phyloP scores from a whole-genome alignment of 306 rosid species.

The Corylus avellana region DNA sequence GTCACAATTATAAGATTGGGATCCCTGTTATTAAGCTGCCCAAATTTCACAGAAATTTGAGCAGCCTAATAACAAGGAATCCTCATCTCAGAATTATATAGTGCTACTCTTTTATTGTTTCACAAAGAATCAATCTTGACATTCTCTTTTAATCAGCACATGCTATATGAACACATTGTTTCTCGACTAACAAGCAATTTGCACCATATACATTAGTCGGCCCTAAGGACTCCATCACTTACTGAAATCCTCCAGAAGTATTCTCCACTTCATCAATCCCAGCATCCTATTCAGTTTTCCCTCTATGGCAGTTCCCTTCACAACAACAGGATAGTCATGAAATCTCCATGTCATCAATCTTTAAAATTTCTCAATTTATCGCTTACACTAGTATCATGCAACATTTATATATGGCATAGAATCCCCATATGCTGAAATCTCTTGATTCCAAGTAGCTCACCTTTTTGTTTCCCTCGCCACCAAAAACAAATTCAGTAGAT shows the following conservation, averaged over 20 bases:
- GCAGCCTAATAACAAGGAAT: too few relatives aligned
- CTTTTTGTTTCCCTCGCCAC: neutral
- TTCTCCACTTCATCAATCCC: neutral
- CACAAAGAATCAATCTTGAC: neutral
- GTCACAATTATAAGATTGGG: too few relatives aligned
- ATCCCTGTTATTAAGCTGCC: too few relatives aligned
- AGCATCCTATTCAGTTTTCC: neutral
- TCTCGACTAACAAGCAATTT: neutral
- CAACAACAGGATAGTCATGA: neutral
- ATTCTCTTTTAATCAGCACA: neutral
- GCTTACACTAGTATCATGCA: neutral
- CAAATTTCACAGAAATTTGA: too few relatives aligned
- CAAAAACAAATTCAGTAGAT: neutral
- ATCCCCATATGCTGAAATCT: neutral
- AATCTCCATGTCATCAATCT: neutral
- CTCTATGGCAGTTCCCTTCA: neutral
- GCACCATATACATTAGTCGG: neutral
- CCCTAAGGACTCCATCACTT: neutral
- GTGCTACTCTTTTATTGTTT: neutral
- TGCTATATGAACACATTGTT: neutral
- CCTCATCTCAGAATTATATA: neutral
- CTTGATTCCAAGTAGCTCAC: neutral
- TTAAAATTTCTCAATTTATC: neutral
- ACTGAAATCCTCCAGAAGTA: neutral
- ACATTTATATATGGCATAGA: neutral